Conservation (phyloP, 495 filamentous ascomycete species). For the Neurospora sp. region DNA sequence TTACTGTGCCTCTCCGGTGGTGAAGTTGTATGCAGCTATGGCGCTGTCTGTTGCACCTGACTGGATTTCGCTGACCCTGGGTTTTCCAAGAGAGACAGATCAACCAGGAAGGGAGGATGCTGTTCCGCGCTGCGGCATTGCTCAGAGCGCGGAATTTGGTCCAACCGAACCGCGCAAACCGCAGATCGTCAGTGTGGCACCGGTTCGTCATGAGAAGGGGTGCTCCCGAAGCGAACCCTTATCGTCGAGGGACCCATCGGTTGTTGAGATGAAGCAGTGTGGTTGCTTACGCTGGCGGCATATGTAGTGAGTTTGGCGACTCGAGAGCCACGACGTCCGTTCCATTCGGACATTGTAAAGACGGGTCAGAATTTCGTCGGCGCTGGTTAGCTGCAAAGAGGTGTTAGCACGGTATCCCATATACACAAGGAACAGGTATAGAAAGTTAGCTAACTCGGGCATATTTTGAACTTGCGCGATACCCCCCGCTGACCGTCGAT, state of each 20-base stretch:
- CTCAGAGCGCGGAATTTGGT: not conserved
- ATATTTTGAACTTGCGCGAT: not conserved
- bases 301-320: not conserved
- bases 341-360: not conserved
- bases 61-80: not conserved
- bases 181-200: not conserved
- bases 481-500: not conserved
- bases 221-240: not conserved
- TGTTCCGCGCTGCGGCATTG: not conserved
- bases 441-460: not conserved
- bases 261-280: not conserved
- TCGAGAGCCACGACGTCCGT: not conserved
- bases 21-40: not conserved
- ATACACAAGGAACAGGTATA: not conserved
- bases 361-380: not conserved
- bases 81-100: not conserved
- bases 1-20: not conserved
- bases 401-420: not conserved
- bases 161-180: not conserved
- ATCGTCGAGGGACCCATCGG: not conserved
- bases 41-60: not conserved
- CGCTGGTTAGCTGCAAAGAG: not conserved
- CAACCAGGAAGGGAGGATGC: not conserved
- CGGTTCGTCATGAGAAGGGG: not conserved
- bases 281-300: not conserved